Evolutionary conservation across 768 basidiomycete species (phyloP).

Genomic region (Naganishia antarctica): DNA sequence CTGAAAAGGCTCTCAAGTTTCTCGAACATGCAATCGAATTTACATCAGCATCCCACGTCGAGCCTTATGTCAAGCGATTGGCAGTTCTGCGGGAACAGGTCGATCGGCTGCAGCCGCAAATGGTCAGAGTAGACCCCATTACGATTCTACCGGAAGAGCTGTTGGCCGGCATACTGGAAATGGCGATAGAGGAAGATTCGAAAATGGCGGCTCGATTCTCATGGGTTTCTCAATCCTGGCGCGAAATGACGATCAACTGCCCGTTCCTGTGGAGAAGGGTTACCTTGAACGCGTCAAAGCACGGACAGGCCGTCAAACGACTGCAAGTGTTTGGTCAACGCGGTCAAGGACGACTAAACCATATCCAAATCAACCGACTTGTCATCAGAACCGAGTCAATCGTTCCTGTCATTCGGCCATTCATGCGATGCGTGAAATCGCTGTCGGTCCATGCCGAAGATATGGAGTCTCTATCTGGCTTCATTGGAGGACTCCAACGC

Average conservation of each 20-base stretch:
- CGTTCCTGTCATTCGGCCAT: not conserved
- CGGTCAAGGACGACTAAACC: not conserved
- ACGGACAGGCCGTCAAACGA: constrained; percentile 5
- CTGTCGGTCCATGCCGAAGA: not conserved
- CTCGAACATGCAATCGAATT: constrained; percentile 13
- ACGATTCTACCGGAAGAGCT: constrained; percentile 13
- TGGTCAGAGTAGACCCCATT: not conserved
- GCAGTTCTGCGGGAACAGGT: not conserved
- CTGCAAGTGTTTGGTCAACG: constrained; percentile 6
- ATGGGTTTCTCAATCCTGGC: constrained; percentile 9
- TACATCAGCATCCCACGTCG: not conserved
- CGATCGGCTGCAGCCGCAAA: not conserved
- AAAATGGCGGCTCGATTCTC: constrained; percentile 6
- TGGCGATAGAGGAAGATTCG: constrained; percentile 15
- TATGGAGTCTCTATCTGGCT: not conserved
- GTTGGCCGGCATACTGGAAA: constrained; percentile 9
- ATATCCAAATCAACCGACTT: constrained; percentile 4
- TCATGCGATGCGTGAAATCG: not conserved
- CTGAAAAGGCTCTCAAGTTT: not conserved
- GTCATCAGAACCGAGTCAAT: not conserved
- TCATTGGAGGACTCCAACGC: not conserved
- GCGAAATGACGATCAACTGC: constrained; percentile 17
- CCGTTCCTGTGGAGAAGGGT: constrained; percentile 11
- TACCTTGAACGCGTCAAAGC: not conserved
- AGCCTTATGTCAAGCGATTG: not conserved